phyloP scores from a whole-genome alignment of 169 alveolate species.

The Plasmodium ovale region DNA sequence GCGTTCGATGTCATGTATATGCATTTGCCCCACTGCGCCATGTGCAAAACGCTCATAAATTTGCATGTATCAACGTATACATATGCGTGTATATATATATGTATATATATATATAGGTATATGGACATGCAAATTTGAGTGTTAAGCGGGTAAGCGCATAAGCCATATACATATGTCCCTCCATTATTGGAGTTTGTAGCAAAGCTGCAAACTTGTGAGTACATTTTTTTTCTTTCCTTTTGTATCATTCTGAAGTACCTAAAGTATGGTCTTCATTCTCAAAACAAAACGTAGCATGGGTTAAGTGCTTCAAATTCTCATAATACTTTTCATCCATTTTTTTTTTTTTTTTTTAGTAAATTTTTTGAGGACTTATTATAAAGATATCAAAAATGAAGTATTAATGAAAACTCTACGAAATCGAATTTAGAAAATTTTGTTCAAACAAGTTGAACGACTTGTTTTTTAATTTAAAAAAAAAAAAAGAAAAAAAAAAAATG shows the following conservation, averaged over 20 bases:
- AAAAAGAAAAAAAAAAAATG: background rate
- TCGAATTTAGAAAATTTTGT: background rate
- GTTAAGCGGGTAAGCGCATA: background rate
- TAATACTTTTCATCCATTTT: constrained; percentile 41
- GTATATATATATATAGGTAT: background rate
- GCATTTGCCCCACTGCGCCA: no score
- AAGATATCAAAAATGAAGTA: background rate
- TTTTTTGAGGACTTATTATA: background rate
- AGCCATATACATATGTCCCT: no score
- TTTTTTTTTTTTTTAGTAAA: background rate
- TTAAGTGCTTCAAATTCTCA: constrained; percentile 50
- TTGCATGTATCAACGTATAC: no score
- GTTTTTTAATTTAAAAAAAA: background rate
- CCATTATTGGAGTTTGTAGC: no score
- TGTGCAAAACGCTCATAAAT: no score
- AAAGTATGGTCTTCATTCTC: constrained; percentile 90
- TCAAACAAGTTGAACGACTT: background rate
- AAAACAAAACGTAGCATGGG: constrained; percentile 83
- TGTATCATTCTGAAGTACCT: constrained; percentile 52
- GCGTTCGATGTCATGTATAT: no score
- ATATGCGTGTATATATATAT: background rate
- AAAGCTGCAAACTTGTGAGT: no score
- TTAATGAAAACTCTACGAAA: background rate
- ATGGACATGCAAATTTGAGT: background rate
- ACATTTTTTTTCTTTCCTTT: background rate